Percentiles rank a stretch among this genome's conserved stretches.
These are phyloP conservation scores for Exophiala sp. DNA, from an alignment of 2,329 filamentous ascomycete genomes.

Conservation along the genomic window DNA sequence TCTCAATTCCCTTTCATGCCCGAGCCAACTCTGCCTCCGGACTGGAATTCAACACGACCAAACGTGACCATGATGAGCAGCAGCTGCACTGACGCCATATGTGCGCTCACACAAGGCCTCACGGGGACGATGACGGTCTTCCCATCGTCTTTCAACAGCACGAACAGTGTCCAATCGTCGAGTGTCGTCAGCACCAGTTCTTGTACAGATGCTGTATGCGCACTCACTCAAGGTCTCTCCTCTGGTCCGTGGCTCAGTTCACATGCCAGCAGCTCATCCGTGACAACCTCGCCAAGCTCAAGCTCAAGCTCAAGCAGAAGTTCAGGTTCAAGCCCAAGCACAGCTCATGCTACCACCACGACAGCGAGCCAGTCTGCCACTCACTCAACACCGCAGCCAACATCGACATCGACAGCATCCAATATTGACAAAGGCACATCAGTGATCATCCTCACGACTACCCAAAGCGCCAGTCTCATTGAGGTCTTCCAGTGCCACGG, in stretches of 20 bases:
- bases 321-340: not conserved
- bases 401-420: not conserved
- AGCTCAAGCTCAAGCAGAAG: too few relatives aligned
- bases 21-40: not conserved
- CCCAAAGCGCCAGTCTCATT: not conserved
- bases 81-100: not conserved
- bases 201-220: not conserved
- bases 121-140: not conserved
- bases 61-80: not conserved
- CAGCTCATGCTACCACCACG: too few relatives aligned
- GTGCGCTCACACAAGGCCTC: not conserved
- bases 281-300: not conserved
- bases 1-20: conserved; percentile 2
- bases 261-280: not conserved
- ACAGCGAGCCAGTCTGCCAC: not conserved
- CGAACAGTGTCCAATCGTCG: not conserved
- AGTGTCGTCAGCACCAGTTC: not conserved
- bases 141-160: not conserved
- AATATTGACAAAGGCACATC: not conserved
- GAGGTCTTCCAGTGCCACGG: not conserved
- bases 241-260: not conserved
- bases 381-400: not conserved
- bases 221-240: not conserved
- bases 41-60: not conserved
- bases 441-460: not conserved